A percentile compares a stretch with the other conserved stretches of the same genome.
Evolutionary conservation across 1,139 yeast genomes (phyloP).

Genomic region (Debaryomycetaceae sp.): DNA sequence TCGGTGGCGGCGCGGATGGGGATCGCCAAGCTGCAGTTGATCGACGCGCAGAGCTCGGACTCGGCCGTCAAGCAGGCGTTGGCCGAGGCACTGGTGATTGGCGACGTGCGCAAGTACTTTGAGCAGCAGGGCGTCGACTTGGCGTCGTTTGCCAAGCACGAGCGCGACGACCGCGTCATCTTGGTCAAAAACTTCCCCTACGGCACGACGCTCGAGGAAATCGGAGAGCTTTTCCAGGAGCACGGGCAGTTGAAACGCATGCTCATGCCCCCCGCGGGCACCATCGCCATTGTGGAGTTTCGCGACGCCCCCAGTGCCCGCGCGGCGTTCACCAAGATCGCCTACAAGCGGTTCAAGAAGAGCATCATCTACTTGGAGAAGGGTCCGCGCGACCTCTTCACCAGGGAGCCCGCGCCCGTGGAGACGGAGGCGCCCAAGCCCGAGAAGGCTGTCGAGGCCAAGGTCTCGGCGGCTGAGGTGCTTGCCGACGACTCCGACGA

Average conservation of each 20-base stretch:
- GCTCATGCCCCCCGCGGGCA: conserved; percentile 95
- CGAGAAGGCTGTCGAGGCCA: conserved; percentile 29
- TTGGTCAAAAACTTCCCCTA: conserved; percentile 86
- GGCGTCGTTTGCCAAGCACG: conserved; percentile 63
- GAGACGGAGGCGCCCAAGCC: conserved; percentile 15
- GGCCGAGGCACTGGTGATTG: conserved; percentile 95
- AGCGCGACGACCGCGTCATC: conserved; percentile 76
- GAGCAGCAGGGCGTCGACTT: conserved; percentile 84
- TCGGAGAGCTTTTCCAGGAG: conserved; percentile 74
- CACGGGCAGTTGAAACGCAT: conserved; percentile 78
- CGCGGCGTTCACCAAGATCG: conserved; percentile 81
- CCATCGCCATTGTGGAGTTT: conserved; percentile 93
- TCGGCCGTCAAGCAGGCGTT: conserved; percentile 97
- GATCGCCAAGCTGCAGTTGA: conserved; percentile 71
- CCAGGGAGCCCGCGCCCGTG: conserved; percentile 49
- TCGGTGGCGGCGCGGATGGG: conserved; percentile 87
- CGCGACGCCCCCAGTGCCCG: conserved; percentile 81
- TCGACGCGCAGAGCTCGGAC: conserved; percentile 81
- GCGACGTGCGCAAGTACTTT: conserved; percentile 83
- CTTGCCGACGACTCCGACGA: conserved; percentile 30
- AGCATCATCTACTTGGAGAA: conserved; percentile 85
- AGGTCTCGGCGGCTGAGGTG: conserved; percentile 24
- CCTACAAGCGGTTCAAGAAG: conserved; percentile 83
- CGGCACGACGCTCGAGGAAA: conserved; percentile 76
- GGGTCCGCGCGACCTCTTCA: conserved; percentile 84